Evolutionary conservation across 441 rosid genomes (phyloP), one percentile per base, ranked within the genome.

Genomic region (Erodium chrysanthum): DNA sequence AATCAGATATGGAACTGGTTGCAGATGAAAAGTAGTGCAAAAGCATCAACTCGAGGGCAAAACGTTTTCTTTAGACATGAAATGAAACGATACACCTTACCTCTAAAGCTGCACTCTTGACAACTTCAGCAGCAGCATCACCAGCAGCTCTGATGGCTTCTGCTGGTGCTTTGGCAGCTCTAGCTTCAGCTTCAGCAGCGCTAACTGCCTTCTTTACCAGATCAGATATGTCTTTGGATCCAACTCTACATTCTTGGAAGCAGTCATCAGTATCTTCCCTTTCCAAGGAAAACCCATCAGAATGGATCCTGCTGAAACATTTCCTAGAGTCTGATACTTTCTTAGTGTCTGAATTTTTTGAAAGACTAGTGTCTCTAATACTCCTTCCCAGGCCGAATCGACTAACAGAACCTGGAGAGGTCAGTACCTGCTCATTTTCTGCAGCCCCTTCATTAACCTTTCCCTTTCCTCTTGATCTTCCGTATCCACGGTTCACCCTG

Each of bases 131-230:
- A 65, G 99, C 98, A 65, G 91, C 88, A 66, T 93, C 96, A 11
- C 97, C 88, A 29, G 91, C 99, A 70, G 99, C 99, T 81, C 81
- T 90, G 75, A 88, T 77, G 66, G 99, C 99, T 75, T 88, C 99
- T 44, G 64, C 72, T 61, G 95, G 91, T 63, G 93, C 97, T 79
- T 85, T 82, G 70, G 89, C 97, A 69, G 88, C 85, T 79, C 87
- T 83, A 61, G 99, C 99, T 88, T 95, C 99, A 21, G 90, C 86
- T 77, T 92, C 99, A 69, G 99, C 99, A 79, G 99, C 89, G 72
- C 84, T 79, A 63, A 95, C 88, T 14, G 99, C 99, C 68, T 82
- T 80, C 84, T 79, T 92, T 21, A 91, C 97, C 67, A 92, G 67
- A 75, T 86, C 84, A 68, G 84, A 80, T 67, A 95, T 86, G 76